A percentile compares a stretch with the other conserved stretches of the same genome.
These are phyloP conservation scores for Ophiostoma himal-ulmi DNA, from an alignment of 2,329 filamentous ascomycete species.

Conservation along the genomic window DNA sequence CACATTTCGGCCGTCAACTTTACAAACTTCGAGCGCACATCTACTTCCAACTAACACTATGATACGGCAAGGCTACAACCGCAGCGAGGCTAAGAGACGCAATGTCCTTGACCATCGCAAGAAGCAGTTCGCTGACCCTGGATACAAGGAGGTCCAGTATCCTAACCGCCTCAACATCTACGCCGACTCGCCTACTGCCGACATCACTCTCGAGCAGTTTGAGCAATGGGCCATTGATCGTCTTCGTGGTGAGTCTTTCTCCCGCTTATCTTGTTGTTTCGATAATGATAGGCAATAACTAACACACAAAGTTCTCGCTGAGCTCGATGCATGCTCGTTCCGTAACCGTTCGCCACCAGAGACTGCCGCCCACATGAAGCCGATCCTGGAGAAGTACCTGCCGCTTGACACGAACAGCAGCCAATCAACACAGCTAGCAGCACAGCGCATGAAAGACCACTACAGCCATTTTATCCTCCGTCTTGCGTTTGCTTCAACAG, in stretches of 20 bases:
- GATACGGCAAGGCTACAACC: constrained; percentile 48
- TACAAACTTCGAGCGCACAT: not conserved
- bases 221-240: constrained; percentile 98
- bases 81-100: constrained; percentile 65
- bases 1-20: not conserved
- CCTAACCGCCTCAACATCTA: constrained; percentile 90
- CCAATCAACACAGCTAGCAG: constrained; percentile 49
- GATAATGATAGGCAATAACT: not conserved
- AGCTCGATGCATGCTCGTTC: constrained; percentile 91
- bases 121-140: constrained; percentile 74
- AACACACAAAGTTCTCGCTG: constrained; percentile 60
- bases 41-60: constrained; percentile 32
- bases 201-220: constrained; percentile 94
- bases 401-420: constrained; percentile 73
- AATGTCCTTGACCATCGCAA: constrained; percentile 72
- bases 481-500: constrained; percentile 84
- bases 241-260: constrained; percentile 57
- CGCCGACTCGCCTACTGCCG: constrained; percentile 75
- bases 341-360: constrained; percentile 82
- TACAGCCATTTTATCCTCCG: constrained; percentile 97
- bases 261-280: not conserved
- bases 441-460: constrained; percentile 88
- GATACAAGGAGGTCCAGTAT: constrained; percentile 74
- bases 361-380: constrained; percentile 75
- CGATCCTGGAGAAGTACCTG: constrained; percentile 80